These are phyloP conservation scores for Diospyros kaki DNA, from an alignment of 148 eudicot genomes.

Conservation along the genomic window DNA sequence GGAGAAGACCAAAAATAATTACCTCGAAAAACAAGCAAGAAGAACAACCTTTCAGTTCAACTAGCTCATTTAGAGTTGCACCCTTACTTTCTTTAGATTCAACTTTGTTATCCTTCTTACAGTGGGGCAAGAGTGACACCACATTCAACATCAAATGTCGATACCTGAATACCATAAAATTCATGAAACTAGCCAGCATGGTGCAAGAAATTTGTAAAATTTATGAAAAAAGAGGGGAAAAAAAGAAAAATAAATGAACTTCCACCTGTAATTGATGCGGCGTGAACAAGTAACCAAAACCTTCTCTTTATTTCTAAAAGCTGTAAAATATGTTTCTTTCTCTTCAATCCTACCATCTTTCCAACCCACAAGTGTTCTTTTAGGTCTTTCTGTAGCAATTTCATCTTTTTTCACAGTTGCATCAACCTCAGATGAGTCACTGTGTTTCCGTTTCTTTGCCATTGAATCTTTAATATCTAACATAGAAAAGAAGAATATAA, in stretches of 20 bases:
- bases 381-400: slow-evolving; percentile 53
- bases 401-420: slow-evolving; percentile 37
- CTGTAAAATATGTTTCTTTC: slow-evolving; percentile 1
- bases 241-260: not conserved
- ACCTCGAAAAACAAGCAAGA: slow-evolving; percentile 97
- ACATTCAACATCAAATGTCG: slow-evolving; percentile 93
- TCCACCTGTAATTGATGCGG: slow-evolving; percentile 44
- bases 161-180: slow-evolving; percentile 40
- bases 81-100: slow-evolving; percentile 89
- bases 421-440: slow-evolving; percentile 31
- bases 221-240: not conserved
- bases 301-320: slow-evolving; percentile 60
- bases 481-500: not conserved
- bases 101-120: slow-evolving; percentile 85
- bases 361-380: slow-evolving; percentile 72
- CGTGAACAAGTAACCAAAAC: slow-evolving; percentile 62
- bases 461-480: slow-evolving; percentile 17
- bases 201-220: not conserved
- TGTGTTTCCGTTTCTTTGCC: slow-evolving; percentile 89
- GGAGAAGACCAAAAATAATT: not conserved
- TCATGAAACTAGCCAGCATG: not conserved
- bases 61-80: slow-evolving; percentile 84
- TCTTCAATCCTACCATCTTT: slow-evolving; percentile 38
- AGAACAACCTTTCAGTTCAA: slow-evolving; percentile 78
- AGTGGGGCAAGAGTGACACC: slow-evolving; percentile 69